phyloP scores from a whole-genome alignment of 169 alveolate genomes.

The Eimeria praecox region DNA sequence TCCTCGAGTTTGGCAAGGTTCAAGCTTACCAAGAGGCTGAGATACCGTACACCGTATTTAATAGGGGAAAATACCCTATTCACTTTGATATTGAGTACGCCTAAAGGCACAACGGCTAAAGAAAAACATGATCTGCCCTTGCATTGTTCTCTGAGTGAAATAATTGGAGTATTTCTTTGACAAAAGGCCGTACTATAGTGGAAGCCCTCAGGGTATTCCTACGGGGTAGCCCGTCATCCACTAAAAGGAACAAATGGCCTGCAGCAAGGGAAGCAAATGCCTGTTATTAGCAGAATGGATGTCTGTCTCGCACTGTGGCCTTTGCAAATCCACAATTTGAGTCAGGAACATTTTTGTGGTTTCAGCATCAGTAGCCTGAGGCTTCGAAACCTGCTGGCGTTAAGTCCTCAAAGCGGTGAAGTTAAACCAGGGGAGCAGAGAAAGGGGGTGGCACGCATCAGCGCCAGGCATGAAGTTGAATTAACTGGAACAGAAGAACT shows the following conservation, averaged over 20 bases:
- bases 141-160: not conserved
- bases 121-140: not conserved
- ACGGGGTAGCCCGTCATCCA: not conserved
- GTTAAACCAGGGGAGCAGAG: constrained; percentile 83
- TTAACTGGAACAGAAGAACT: constrained; percentile 91
- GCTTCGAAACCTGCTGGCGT: constrained; percentile 85
- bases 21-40: constrained; percentile 95
- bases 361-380: constrained; percentile 53
- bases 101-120: not conserved
- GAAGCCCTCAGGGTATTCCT: not conserved
- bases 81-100: constrained; percentile 87
- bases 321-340: not conserved
- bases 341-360: not conserved
- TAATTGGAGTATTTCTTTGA: not conserved
- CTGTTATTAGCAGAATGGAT: not conserved
- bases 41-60: constrained; percentile 88
- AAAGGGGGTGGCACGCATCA: constrained; percentile 38
- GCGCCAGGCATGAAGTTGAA: constrained; percentile 87
- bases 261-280: not conserved
- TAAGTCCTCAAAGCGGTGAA: constrained; percentile 92
- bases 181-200: not conserved
- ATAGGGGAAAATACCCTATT: constrained; percentile 94
- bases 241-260: not conserved
- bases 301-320: not conserved
- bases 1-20: constrained; percentile 94